Evolutionary conservation across 1,139 yeast genomes (phyloP).

Genomic region (Nakaseomyces bracarensis): DNA sequence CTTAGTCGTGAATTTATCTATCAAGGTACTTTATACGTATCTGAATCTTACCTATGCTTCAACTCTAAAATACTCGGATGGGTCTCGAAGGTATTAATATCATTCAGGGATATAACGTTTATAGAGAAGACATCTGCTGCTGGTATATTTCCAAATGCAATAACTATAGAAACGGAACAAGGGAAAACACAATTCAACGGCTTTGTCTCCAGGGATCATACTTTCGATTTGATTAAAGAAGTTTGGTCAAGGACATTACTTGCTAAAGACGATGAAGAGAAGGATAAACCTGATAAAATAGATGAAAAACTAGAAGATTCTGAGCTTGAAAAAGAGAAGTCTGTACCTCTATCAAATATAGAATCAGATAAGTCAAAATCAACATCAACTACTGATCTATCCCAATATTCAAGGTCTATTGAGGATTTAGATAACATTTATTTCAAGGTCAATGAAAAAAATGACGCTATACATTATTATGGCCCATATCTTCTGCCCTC

Average conservation of each 20-base stretch:
- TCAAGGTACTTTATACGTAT: constrained; percentile 85
- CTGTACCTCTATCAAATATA: not conserved
- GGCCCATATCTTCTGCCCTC: not conserved
- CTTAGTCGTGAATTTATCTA: constrained; percentile 75
- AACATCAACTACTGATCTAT: constrained; percentile 9
- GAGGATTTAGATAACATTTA: not conserved
- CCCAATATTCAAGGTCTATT: not conserved
- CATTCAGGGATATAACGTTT: constrained; percentile 59
- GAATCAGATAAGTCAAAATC: constrained; percentile 8
- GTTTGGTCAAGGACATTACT: constrained; percentile 40
- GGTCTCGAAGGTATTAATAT: constrained; percentile 73
- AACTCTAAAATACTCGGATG: constrained; percentile 89
- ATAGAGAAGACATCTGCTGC: constrained; percentile 83
- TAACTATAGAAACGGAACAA: constrained; percentile 55
- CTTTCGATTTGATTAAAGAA: constrained; percentile 58
- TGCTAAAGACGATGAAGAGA: constrained; percentile 10
- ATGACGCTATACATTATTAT: not conserved
- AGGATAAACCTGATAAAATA: constrained; percentile 20
- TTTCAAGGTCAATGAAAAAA: not conserved
- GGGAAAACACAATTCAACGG: constrained; percentile 79
- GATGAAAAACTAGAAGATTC: constrained; percentile 14
- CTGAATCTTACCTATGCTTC: constrained; percentile 77
- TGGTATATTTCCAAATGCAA: constrained; percentile 88
- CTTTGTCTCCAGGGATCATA: constrained; percentile 73
- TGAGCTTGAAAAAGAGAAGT: constrained; percentile 17